Conservation (phyloP, 208 protist genomes). For the Wallacemonas rigidus region DNA sequence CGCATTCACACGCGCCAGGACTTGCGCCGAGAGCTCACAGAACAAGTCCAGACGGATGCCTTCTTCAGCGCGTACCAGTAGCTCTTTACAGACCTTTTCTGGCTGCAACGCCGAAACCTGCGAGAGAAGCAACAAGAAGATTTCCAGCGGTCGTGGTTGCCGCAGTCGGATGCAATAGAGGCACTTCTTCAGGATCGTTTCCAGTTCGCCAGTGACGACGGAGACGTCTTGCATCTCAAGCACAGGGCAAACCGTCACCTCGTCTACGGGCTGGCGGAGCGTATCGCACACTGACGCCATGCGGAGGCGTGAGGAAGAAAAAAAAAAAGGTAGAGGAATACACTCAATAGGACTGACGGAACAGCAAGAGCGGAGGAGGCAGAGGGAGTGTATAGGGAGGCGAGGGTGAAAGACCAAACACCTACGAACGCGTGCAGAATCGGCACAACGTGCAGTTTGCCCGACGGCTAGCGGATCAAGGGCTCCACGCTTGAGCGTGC, state of each 20-base stretch:
- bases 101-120: slow-evolving; percentile 35
- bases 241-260: slow-evolving; percentile 36
- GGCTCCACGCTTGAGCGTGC: no score
- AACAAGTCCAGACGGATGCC: slow-evolving; percentile 51
- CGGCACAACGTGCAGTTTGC: no score
- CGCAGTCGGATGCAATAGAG: slow-evolving; percentile 60
- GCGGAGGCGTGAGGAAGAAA: neutral
- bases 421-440: no score
- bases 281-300: slow-evolving; percentile 37
- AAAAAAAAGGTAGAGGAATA: neutral
- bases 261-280: slow-evolving; percentile 50
- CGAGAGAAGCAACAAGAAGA: slow-evolving; percentile 51
- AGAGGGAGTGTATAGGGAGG: no score
- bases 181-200: slow-evolving; percentile 63
- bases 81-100: slow-evolving; percentile 28
- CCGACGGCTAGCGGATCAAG: no score
- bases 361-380: neutral
- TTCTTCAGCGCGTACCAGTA: slow-evolving; percentile 42
- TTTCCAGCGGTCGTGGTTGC: slow-evolving; percentile 45
- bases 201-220: slow-evolving; percentile 40
- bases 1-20: slow-evolving; percentile 40
- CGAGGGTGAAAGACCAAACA: no score
- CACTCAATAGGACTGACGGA: neutral
- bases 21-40: slow-evolving; percentile 33
- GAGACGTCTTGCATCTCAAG: slow-evolving; percentile 36